Evolutionary conservation across 2,329 filamentous ascomycete species (phyloP).

Genomic region (Hymenoscyphus albidus): DNA sequence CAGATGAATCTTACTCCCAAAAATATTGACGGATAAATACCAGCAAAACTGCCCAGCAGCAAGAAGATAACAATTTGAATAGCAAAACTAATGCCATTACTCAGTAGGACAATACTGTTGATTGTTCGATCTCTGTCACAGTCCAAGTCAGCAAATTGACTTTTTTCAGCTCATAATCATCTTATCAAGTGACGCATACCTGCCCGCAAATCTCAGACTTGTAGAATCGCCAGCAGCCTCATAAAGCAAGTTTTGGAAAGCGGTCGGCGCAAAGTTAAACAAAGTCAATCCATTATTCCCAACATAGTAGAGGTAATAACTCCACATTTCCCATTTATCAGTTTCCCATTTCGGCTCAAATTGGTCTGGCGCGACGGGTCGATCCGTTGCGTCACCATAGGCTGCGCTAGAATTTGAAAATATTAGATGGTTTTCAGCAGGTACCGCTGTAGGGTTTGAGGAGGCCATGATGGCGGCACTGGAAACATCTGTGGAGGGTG

Average conservation of each 20-base stretch:
- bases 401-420: not conserved
- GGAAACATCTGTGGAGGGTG: not conserved
- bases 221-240: constrained; percentile 54
- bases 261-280: constrained; percentile 55
- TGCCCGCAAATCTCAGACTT: constrained; percentile 52
- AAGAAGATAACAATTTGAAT: constrained; percentile 55
- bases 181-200: constrained; percentile 9
- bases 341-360: constrained; percentile 51
- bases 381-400: constrained; percentile 31
- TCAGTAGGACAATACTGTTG: constrained; percentile 61
- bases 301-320: constrained; percentile 60
- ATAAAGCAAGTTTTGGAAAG: constrained; percentile 60
- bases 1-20: not conserved
- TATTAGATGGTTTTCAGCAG: constrained; percentile 20
- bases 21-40: not conserved
- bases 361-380: constrained; percentile 49
- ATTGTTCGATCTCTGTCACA: constrained; percentile 47
- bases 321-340: constrained; percentile 51
- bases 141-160: not conserved
- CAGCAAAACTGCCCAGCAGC: constrained; percentile 43
- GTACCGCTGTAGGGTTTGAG: constrained; percentile 13
- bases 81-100: constrained; percentile 65
- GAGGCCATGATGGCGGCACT: constrained; percentile 18
- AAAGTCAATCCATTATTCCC: constrained; percentile 59
- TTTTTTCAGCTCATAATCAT: not conserved